Conservation (phyloP, 768 basidiomycete species). For the Gymnopilus junonius region DNA sequence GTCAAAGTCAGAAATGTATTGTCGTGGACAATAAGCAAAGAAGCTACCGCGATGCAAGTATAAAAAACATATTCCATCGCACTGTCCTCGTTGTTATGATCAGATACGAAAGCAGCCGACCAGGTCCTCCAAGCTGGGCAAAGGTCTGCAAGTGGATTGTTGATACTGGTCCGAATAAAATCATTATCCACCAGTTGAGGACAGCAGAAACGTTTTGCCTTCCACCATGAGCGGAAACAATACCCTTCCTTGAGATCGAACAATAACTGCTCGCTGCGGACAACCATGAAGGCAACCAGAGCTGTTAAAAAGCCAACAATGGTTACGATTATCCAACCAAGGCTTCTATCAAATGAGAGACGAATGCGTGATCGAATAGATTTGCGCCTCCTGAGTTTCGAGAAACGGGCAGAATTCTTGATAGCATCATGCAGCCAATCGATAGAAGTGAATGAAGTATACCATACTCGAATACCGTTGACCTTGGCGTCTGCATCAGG, state of each 20-base stretch:
- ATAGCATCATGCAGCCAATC: conserved; percentile 98
- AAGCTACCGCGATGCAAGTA: conserved; percentile 76
- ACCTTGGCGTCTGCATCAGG: conserved; percentile 63
- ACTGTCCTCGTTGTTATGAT: conserved; percentile 42
- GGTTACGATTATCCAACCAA: conserved; percentile 91
- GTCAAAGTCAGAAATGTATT: background rate
- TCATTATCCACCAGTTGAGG: conserved; percentile 36
- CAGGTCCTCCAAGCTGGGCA: conserved; percentile 81
- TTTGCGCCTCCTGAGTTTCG: conserved; percentile 66
- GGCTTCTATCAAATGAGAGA: conserved; percentile 71
- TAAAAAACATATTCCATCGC: conserved; percentile 71
- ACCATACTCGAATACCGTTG: conserved; percentile 92
- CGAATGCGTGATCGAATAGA: conserved; percentile 70
- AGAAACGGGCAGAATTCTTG: conserved; percentile 87
- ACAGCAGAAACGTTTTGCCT: conserved; percentile 85
- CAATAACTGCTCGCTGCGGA: conserved; percentile 84
- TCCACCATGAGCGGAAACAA: conserved; percentile 72
- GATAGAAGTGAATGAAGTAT: conserved; percentile 86
- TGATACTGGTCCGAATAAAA: background rate
- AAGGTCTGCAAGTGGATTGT: conserved; percentile 29
- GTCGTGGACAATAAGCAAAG: background rate
- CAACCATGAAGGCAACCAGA: conserved; percentile 82
- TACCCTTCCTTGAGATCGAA: conserved; percentile 95
- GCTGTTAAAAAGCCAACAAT: conserved; percentile 89
- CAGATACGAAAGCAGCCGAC: conserved; percentile 56